phyloP scores from a whole-genome alignment of 2,329 filamentous ascomycete species.

The Aspergillus chevalieri region DNA sequence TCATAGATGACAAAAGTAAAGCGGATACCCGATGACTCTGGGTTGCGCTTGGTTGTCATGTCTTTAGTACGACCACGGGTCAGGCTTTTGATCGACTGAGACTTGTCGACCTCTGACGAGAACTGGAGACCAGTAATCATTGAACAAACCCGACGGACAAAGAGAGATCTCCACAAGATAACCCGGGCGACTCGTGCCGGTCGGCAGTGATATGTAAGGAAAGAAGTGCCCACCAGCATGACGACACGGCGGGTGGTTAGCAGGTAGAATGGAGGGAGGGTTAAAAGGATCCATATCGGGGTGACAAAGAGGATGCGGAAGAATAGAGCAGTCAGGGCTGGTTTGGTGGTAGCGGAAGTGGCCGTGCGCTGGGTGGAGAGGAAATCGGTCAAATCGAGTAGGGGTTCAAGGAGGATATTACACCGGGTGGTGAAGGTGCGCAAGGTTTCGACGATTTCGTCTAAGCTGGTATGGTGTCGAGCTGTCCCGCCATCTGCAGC shows the following conservation, averaged over 20 bases:
- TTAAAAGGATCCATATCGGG: slow-evolving; percentile 78
- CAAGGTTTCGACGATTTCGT: slow-evolving; percentile 93
- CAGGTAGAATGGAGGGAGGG: slow-evolving; percentile 73
- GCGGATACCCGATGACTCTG: slow-evolving; percentile 67
- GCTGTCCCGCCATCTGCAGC: slow-evolving; percentile 55
- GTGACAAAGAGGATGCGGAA: slow-evolving; percentile 82
- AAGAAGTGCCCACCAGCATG: slow-evolving; percentile 76
- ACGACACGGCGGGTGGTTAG: slow-evolving; percentile 81
- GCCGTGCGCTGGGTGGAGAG: slow-evolving; percentile 84
- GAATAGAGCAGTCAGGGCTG: slow-evolving; percentile 82
- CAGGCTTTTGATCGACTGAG: slow-evolving; percentile 25
- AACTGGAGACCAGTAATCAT: slow-evolving; percentile 74
- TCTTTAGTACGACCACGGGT: slow-evolving; percentile 43
- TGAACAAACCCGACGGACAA: slow-evolving; percentile 62
- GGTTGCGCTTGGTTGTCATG: slow-evolving; percentile 39
- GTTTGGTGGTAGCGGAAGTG: slow-evolving; percentile 83
- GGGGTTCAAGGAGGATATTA: slow-evolving; percentile 83
- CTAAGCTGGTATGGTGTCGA: slow-evolving; percentile 84
- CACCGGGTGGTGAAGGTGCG: slow-evolving; percentile 86
- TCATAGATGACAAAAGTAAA: slow-evolving; percentile 97
- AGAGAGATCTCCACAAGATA: slow-evolving; percentile 81
- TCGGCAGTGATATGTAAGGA: slow-evolving; percentile 86
- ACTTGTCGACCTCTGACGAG: slow-evolving; percentile 37
- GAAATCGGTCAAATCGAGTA: slow-evolving; percentile 85
- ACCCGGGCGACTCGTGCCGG: slow-evolving; percentile 78